Evolutionary conservation across 129 eudicot genomes (phyloP), one percentile per base, ranked within the genome.

Genomic region (Tagetes erecta): DNA sequence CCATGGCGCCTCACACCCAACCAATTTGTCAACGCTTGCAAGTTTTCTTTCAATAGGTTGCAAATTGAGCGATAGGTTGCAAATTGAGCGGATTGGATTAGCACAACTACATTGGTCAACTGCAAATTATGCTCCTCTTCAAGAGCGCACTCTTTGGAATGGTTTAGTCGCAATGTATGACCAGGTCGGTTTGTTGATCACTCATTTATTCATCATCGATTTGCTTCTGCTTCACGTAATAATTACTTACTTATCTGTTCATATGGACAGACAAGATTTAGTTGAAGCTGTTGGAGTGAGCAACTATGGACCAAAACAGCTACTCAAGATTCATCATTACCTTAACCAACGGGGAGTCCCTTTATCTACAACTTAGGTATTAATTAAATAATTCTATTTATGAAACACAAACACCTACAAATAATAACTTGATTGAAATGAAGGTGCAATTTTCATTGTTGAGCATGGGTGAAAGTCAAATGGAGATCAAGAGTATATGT

Each of bases 161-260:
- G 99, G 99, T 72, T 87, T 94, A 81, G 97, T 88, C 73, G 97
- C 96, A 85, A 94, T 94, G 97, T 87, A 94, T 80, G 97, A 94
- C 79, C 82, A 91, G 99, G 99, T 94, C 44, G 27, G 27, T 20
- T 20, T 20, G 27, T 20, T 40, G 85, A 87, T 84, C 75, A 52
- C 27, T 20, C 27, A 20, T 20, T 20, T 20, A 20, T 14, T 71
- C 35, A 20, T 11, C 41, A 11, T 35, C 41, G 35, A 20, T 20
- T 20, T 20, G 27, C 27, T 20, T 20, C 27, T 20, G 27, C 27
- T 20, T 20, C 27, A 20, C 27, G 27, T 20, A 20, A 20, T 20
- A 20, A 20, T 20, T 20, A 20, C 27, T 20, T 20, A 20, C 27
- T 20, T 20, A 20, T 20, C 27, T 20, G 27, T 20, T 20, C 27